Conservation (phyloP, 2,329 filamentous ascomycete genomes). For the Mycosphaerella sp. region DNA sequence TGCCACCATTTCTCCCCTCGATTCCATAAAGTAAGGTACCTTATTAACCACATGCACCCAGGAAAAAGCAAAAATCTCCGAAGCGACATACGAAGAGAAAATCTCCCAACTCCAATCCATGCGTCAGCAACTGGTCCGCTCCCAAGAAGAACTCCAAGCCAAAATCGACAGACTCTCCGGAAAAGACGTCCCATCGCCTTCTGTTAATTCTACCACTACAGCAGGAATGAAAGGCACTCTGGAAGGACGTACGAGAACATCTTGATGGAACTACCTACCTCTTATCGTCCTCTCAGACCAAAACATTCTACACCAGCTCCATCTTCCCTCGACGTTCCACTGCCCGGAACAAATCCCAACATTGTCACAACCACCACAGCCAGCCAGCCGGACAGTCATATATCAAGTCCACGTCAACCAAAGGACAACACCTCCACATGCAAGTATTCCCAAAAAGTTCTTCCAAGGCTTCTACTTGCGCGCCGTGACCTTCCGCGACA, state of each 20-base stretch:
- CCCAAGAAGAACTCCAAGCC: slow-evolving; percentile 49
- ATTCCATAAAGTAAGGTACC: neutral
- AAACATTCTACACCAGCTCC: neutral
- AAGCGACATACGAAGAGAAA: slow-evolving; percentile 50
- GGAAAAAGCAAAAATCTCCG: slow-evolving; percentile 39
- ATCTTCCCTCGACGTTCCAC: neutral
- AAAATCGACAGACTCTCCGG: slow-evolving; percentile 50
- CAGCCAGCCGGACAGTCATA: no score
- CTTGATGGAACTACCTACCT: neutral
- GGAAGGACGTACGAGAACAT: slow-evolving; percentile 4
- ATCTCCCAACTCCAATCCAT: slow-evolving; percentile 50
- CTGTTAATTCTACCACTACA: neutral
- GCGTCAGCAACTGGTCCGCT: slow-evolving; percentile 46
- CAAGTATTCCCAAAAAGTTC: no score
- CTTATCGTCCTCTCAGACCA: neutral
- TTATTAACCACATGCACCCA: slow-evolving; percentile 32
- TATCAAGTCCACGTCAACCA: no score
- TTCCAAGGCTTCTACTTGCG: no score
- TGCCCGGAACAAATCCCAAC: neutral
- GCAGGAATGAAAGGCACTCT: slow-evolving; percentile 4
- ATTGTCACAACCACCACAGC: no score
- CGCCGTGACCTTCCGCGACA: no score
- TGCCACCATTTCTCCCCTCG: neutral
- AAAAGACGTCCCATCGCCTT: slow-evolving; percentile 20
- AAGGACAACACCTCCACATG: no score